phyloP scores from a whole-genome alignment of 768 basidiomycete species.

The Leccinum aurantiacum region DNA sequence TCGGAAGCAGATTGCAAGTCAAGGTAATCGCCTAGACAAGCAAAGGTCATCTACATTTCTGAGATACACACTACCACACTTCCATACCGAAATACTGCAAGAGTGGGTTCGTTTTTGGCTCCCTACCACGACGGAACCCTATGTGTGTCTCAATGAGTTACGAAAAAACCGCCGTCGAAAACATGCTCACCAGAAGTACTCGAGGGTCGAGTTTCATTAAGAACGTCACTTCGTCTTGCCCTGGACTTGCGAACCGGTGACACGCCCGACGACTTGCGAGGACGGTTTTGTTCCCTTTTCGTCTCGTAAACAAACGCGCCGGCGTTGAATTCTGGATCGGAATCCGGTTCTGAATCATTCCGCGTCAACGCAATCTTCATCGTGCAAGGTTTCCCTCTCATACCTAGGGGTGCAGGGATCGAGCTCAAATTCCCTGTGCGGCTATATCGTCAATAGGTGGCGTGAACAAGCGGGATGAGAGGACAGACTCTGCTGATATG shows the following conservation, averaged over 20 bases:
- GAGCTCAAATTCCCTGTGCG: slow-evolving; percentile 27
- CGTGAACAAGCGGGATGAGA: background rate
- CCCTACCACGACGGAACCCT: slow-evolving; percentile 3
- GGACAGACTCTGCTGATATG: slow-evolving; percentile 25
- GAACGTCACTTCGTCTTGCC: slow-evolving; percentile 13
- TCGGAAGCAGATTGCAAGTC: slow-evolving; percentile 56
- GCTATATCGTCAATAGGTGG: background rate
- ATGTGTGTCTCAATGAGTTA: background rate
- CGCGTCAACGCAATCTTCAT: background rate
- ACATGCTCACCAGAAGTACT: slow-evolving; percentile 13
- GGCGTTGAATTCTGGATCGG: slow-evolving; percentile 35
- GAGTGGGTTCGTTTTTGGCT: slow-evolving; percentile 40
- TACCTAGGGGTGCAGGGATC: slow-evolving; percentile 39
- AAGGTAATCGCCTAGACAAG: slow-evolving; percentile 38
- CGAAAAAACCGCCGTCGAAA: background rate
- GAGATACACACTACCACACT: background rate
- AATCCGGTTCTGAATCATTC: slow-evolving; percentile 27
- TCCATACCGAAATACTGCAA: slow-evolving; percentile 49
- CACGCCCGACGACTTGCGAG: slow-evolving; percentile 14
- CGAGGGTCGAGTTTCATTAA: slow-evolving; percentile 5
- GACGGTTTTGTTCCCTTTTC: slow-evolving; percentile 23
- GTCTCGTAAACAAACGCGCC: slow-evolving; percentile 32
- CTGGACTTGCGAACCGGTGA: slow-evolving; percentile 20
- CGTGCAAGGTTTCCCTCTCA: background rate
- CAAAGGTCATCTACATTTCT: background rate